These are phyloP conservation scores for Candida broadrunensis DNA, from an alignment of 805 yeast species.

Conservation along the genomic window DNA sequence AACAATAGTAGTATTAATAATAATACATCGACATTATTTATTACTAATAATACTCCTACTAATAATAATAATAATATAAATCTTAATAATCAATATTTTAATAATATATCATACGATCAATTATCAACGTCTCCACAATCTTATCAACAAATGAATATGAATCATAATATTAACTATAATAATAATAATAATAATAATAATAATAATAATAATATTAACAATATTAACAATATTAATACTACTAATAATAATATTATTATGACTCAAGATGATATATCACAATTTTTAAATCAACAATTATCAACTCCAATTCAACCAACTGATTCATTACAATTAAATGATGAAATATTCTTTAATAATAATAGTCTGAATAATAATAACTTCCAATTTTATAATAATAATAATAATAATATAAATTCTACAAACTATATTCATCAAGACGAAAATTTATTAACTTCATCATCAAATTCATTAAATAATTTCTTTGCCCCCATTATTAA, in stretches of 20 bases:
- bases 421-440: slow-evolving; percentile 1
- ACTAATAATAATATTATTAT: too few species aligned
- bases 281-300: too few species aligned
- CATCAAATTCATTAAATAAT: neutral
- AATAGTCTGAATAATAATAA: neutral
- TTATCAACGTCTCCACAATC: slow-evolving; percentile 4
- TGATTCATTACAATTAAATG: slow-evolving; percentile 20
- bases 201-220: too few species aligned
- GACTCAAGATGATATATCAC: too few species aligned
- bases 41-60: slow-evolving; percentile 1
- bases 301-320: slow-evolving; percentile 1
- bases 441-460: neutral
- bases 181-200: too few species aligned
- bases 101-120: neutral
- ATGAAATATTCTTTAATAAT: slow-evolving; percentile 21
- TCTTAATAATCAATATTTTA: neutral
- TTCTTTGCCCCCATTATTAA: neutral
- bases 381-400: neutral
- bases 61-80: neutral
- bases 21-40: neutral
- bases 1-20: neutral
- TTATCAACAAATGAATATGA: too few species aligned
- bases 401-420: neutral
- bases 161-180: too few species aligned
- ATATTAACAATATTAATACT: too few species aligned